These are phyloP conservation scores for Aureobasidium sp. DNA, from an alignment of 2,329 filamentous ascomycete species.

Conservation along the genomic window DNA sequence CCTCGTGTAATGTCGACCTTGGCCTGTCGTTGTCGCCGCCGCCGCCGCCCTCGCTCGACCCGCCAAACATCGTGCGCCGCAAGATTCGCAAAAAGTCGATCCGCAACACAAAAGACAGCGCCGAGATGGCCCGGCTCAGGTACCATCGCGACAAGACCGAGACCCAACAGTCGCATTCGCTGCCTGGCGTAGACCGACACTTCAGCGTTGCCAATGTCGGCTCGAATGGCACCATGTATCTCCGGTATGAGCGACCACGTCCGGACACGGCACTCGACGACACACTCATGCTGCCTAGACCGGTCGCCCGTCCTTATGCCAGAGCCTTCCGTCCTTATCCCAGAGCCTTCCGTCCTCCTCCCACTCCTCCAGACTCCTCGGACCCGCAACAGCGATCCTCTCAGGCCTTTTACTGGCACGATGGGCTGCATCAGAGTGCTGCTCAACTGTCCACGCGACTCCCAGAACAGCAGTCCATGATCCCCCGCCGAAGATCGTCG, in stretches of 20 bases:
- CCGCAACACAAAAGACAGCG: conserved; percentile 17
- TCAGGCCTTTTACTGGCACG: conserved; percentile 18
- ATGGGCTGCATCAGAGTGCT: conserved; percentile 19
- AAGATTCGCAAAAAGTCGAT: conserved; percentile 16
- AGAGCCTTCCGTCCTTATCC: not conserved
- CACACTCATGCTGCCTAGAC: conserved; percentile 14
- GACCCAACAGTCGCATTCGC: conserved; percentile 1
- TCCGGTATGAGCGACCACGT: conserved; percentile 29
- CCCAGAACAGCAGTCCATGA: not conserved
- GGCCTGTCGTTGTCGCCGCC: not conserved
- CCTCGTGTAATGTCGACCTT: not conserved
- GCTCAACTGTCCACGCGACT: not conserved
- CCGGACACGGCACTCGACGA: not conserved
- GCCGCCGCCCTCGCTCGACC: not conserved
- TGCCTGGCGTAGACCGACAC: conserved; percentile 22
- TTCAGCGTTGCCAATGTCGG: conserved; percentile 39
- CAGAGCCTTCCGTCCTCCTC: conserved; percentile 8
- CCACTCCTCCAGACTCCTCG: conserved; percentile 16
- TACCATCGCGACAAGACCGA: conserved; percentile 1
- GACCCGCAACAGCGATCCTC: not conserved
- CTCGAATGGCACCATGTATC: conserved; percentile 40
- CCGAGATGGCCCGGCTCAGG: conserved; percentile 14
- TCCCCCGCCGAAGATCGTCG: conserved; percentile 4
- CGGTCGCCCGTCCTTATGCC: conserved; percentile 1
- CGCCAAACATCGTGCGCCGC: not conserved